These are phyloP conservation scores for Camellia lanceoleosa DNA, from an alignment of 148 eudicot species.

Conservation along the genomic window DNA sequence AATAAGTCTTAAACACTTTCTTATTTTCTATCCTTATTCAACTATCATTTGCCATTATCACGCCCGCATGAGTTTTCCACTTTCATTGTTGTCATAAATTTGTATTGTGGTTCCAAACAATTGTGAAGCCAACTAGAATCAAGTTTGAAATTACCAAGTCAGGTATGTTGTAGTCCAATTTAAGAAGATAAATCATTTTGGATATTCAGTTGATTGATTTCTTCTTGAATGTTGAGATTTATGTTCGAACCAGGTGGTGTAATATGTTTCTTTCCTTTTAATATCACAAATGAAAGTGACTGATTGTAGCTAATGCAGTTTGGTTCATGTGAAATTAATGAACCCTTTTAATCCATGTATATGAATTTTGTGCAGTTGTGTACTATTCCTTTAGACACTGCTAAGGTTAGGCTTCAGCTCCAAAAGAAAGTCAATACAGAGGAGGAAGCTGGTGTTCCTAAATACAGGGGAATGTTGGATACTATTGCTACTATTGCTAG, in stretches of 20 bases:
- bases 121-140: background rate
- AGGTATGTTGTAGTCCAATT: background rate
- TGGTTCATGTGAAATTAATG: conserved; percentile 21
- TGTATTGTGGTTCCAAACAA: conserved; percentile 1
- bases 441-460: conserved; percentile 41
- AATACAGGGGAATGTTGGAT: conserved; percentile 55
- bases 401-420: conserved; percentile 73
- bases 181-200: background rate
- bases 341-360: background rate
- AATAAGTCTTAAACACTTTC: background rate
- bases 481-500: conserved; percentile 55
- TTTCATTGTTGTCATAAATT: background rate
- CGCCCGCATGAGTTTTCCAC: background rate
- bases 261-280: background rate
- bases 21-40: background rate
- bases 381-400: conserved; percentile 66
- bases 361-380: conserved; percentile 44
- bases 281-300: background rate
- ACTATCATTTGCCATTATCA: background rate
- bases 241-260: background rate
- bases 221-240: background rate
- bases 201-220: background rate
- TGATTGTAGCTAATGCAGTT: background rate
- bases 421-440: conserved; percentile 45
- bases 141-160: background rate